Evolutionary conservation across 352 stramenopile species (phyloP).

Genomic region (Aphanomyces stellatus): DNA sequence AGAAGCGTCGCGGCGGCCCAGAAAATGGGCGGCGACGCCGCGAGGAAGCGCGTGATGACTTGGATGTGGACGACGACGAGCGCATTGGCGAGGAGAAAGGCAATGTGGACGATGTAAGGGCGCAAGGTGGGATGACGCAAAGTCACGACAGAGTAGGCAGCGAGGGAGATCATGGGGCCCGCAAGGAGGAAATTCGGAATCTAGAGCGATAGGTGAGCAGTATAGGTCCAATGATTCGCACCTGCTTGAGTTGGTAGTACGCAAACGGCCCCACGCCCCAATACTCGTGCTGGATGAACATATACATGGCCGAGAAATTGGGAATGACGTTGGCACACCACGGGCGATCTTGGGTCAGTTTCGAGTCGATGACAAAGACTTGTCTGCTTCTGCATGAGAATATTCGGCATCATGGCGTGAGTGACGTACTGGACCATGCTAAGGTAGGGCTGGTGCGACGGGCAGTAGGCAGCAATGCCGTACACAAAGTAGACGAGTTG

Average conservation of each 20-base stretch:
- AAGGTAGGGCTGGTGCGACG: slow-evolving; percentile 27
- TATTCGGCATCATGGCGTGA: no score
- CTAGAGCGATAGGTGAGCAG: not conserved
- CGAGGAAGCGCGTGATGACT: slow-evolving; percentile 72
- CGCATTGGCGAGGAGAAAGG: slow-evolving; percentile 67
- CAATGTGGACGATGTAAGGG: slow-evolving; percentile 63
- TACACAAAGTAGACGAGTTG: slow-evolving; percentile 65
- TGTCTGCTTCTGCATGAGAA: no score
- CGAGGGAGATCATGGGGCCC: slow-evolving; percentile 72
- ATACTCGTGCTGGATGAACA: slow-evolving; percentile 91
- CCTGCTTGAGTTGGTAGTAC: slow-evolving; percentile 91
- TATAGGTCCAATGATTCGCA: not conserved
- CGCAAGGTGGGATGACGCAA: not conserved
- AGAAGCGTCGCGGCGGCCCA: slow-evolving; percentile 41
- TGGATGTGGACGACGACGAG: slow-evolving; percentile 79
- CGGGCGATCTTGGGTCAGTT: slow-evolving; percentile 34
- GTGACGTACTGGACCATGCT: not conserved
- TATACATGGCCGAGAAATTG: slow-evolving; percentile 87
- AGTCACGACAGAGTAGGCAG: slow-evolving; percentile 25
- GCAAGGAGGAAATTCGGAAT: slow-evolving; percentile 93
- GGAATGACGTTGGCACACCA: slow-evolving; percentile 61
- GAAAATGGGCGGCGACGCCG: slow-evolving; percentile 66
- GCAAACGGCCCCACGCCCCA: slow-evolving; percentile 92
- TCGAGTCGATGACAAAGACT: not conserved
- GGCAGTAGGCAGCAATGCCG: slow-evolving; percentile 54